Conservation (phyloP, 2,329 filamentous ascomycete genomes). For the Penicillium sp. region DNA sequence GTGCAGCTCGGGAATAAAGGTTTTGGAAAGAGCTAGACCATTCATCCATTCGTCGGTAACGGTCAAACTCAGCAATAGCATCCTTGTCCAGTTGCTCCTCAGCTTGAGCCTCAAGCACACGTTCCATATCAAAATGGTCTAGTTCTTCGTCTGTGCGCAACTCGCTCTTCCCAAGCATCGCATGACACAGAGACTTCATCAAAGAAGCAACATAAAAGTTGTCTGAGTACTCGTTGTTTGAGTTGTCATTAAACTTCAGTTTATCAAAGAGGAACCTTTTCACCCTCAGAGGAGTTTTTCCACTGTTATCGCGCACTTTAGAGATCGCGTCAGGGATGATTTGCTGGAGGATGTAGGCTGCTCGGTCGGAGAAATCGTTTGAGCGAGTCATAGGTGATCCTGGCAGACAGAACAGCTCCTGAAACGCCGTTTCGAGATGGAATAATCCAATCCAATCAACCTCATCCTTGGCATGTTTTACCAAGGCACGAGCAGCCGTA, state of each 20-base stretch:
- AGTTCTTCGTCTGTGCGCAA: conserved; percentile 40
- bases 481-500: conserved; percentile 76
- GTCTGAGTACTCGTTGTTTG: conserved; percentile 82
- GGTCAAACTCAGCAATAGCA: conserved; percentile 61
- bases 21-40: conserved; percentile 67
- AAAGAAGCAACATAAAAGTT: conserved; percentile 82
- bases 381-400: conserved; percentile 75
- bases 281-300: conserved; percentile 74
- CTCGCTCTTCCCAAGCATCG: conserved; percentile 49
- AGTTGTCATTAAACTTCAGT: conserved; percentile 91
- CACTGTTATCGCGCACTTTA: conserved; percentile 69
- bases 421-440: conserved; percentile 82
- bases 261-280: conserved; percentile 85
- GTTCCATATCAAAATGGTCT: conserved; percentile 47
- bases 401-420: conserved; percentile 81
- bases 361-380: conserved; percentile 88
- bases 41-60: conserved; percentile 64
- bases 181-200: conserved; percentile 62
- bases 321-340: conserved; percentile 80
- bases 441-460: conserved; percentile 74
- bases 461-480: conserved; percentile 70
- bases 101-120: conserved; percentile 50
- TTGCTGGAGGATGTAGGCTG: conserved; percentile 78
- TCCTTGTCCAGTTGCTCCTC: conserved; percentile 57
- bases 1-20: conserved; percentile 60